Evolutionary conservation across 768 basidiomycete genomes (phyloP), one percentile per base, ranked within the genome.

Genomic region (Russula olivacea): DNA sequence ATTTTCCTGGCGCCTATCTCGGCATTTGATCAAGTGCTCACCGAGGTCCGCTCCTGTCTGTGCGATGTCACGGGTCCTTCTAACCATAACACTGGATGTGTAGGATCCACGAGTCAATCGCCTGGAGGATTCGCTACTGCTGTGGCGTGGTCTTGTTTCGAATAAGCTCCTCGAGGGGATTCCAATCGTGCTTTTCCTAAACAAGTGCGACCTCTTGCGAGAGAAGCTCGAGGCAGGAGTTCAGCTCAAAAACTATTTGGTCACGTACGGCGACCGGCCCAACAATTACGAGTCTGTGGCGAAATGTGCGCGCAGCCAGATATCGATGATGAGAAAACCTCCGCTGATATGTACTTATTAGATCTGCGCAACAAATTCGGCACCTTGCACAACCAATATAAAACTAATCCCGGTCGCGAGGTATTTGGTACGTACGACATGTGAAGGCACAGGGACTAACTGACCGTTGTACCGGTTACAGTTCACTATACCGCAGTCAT

Each of bases 1-100:
- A 92, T 93, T 64, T 93, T 92, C 75, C 81, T 93, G 61, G 91
- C 88, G 41, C 91, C 91, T 36, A 91, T 93, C 52, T 92, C 91
- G 43, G 88, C 87, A 28, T 93, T 93, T 68, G 91, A 92, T 76
- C 90, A 92, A 75, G 84, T 88, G 47, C 79, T 92, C 61, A 77
- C 82, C 30, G 91, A 92, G 81, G 89, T 89, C 62, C 64, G 74
- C 69, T 50, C 40, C 58, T 64, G 53, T 40, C 45, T 5, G 7
- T 23, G 14, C 19, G 45, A 47, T 47, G 21, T 52, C 41, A 17
- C 25, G n/a, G n/a, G 48, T 58, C n/a, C 25, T 58, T 48, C 63
- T 68, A 56, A 71, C 61, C 21, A 55, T 43, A 62, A 48, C 30
- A 21, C 32, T 12, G 40, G 58, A 15, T 34, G 60, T 59, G 17